Base-by-base conservation (phyloP, 169 alveolate species). In the Eimeria necatrix region DNA sequence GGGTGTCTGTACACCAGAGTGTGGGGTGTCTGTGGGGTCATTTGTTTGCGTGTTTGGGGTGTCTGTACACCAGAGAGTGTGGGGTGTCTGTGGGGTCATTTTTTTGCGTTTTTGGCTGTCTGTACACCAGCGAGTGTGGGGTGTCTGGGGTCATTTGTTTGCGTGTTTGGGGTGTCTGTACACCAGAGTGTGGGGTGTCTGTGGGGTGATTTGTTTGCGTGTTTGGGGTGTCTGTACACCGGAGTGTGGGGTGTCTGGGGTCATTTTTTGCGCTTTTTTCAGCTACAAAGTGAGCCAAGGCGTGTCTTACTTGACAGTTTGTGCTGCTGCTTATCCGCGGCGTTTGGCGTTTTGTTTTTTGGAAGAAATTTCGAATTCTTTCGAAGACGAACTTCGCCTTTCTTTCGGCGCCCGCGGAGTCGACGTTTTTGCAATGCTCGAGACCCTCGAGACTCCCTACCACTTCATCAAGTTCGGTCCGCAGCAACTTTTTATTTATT, bases 391-490 rank as follows among this genome's bases (percentile, higher is more conserved):
- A 91, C 93, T 97, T 64, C 94, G 94, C 73, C 96, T 94, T 53
- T 96, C 96, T 64, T 97, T 95, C 88, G 98, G 98, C 24, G 96
- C 97, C 49, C 94, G 97, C 52, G 95, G 94, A 5, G 96, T 94
- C 12, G 98, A 97, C 60, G 97, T 94, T 91, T 78, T 96, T 22
- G 83, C 96, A 8, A 80, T 87, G 53, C 97, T 98, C 41, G 98
- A 98, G 88, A 87, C 98, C 41, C 96, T 98, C 51, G 98, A 97
- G 64, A 95, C 97, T 68, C 98, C 98, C 2, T 98, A 97, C 91
- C 89, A 96, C 80, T 98, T 97, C 96, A 96, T 97, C 46, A 96
- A 95, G 24, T 97, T 98, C 91, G 99, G 97, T 95, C 94, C 93
- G 83, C 68, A 59, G 52, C 96, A 88, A n/a, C 41, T 56, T 2